Evolutionary conservation across 2,329 filamentous ascomycete species (phyloP), one percentile per base, ranked within the genome.

Genomic region (Cladosporium colombiae): DNA sequence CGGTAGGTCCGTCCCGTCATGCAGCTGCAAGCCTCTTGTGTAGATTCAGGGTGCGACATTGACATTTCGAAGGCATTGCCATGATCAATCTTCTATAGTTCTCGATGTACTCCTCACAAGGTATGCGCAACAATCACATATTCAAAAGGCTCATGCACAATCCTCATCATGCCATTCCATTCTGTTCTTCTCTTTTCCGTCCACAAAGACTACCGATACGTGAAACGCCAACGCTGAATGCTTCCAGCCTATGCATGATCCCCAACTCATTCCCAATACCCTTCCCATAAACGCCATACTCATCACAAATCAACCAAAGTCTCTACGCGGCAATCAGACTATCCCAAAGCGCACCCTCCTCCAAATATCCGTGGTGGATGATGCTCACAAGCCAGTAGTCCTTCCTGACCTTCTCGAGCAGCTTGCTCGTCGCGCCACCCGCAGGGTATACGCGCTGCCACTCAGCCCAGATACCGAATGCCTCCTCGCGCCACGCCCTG

Each of bases 401-500:
- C 55, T 86, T 83, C 74, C 87, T 85, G 40, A 90, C 83, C 6
- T 81, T 77, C 68, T 89, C 87, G 52, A 99, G 81, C 65, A 97
- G 81, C 74, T 85, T 86, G 71, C 89, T 88, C 66, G 89, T 93
- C 61, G 86, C 83, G 2, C 89, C 90, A 6, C 86, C 88, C 57
- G 88, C 85, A n/a, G 88, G 88, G 78, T 97, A 98, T 56, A 97
- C 90, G 70, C 91, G 85, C 67, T 91, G 89, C 95, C 95, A 99
- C 81, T 98, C 95, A 50, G 84, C 86, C 91, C 94, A 98, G 74
- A 98, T 97, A 35, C 90, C 90, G 81, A 95, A 99, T 0, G 95
- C 94, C 83, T 99, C 95, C 75, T 98, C 95, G 65, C 88, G 86
- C 95, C 95, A 99, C 8, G 93, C 92, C 68, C 88, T 85, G 84